phyloP scores from a whole-genome alignment of 2,329 filamentous ascomycete genomes.

The Exophiala calicioides region DNA sequence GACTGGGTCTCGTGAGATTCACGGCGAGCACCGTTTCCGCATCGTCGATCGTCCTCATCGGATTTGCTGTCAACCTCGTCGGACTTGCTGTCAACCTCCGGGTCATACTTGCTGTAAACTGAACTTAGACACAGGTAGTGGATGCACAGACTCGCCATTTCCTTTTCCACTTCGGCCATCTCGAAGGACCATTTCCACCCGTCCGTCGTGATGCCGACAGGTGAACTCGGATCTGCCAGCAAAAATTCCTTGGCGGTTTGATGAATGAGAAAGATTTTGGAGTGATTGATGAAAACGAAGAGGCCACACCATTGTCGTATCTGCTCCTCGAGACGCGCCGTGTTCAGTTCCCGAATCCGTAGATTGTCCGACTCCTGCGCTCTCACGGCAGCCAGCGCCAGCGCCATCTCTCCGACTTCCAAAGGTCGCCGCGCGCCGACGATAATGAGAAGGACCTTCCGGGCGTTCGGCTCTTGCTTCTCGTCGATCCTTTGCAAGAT shows the following conservation, averaged over 20 bases:
- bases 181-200: background rate
- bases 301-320: conserved; percentile 30
- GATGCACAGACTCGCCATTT: background rate
- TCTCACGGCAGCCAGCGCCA: conserved; percentile 19
- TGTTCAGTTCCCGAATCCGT: conserved; percentile 4
- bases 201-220: background rate
- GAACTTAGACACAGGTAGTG: too few relatives aligned
- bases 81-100: too few relatives aligned
- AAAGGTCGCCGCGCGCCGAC: conserved; percentile 25
- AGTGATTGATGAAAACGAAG: conserved; percentile 32
- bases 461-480: conserved; percentile 4
- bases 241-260: conserved; percentile 37
- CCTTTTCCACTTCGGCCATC: background rate
- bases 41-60: too few relatives aligned
- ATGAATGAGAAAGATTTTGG: conserved; percentile 33
- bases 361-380: background rate
- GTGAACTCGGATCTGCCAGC: background rate
- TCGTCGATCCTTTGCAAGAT: conserved; percentile 28
- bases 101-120: too few relatives aligned
- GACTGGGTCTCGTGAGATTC: too few relatives aligned
- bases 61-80: too few relatives aligned
- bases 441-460: conserved; percentile 27
- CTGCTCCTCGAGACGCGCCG: conserved; percentile 4
- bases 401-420: conserved; percentile 23
- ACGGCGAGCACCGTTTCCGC: too few relatives aligned